Conservation (phyloP, 1,139 yeast species). For the Taphrina pruni region DNA sequence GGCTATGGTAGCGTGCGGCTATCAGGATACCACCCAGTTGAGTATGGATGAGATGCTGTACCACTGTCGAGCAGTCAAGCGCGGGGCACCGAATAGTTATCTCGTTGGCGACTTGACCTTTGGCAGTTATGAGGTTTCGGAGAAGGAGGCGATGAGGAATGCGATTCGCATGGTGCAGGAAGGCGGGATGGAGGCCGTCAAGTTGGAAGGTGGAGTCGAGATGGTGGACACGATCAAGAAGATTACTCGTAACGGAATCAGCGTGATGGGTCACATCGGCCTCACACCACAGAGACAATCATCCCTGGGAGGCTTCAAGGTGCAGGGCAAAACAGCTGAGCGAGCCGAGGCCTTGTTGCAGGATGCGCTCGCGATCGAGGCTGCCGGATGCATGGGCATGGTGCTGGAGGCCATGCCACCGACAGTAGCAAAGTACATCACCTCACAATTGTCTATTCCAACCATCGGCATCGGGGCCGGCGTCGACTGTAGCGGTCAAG, state of each 20-base stretch:
- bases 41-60: slow-evolving; percentile 64
- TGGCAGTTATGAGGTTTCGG: slow-evolving; percentile 76
- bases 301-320: slow-evolving; percentile 81
- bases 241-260: slow-evolving; percentile 73
- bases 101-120: slow-evolving; percentile 88
- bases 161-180: slow-evolving; percentile 67
- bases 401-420: slow-evolving; percentile 88
- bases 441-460: slow-evolving; percentile 67
- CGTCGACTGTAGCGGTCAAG: slow-evolving; percentile 81
- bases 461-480: slow-evolving; percentile 98
- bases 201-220: slow-evolving; percentile 82
- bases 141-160: slow-evolving; percentile 67
- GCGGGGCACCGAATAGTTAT: slow-evolving; percentile 68
- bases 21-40: slow-evolving; percentile 52
- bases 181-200: slow-evolving; percentile 73
- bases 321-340: slow-evolving; percentile 70
- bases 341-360: slow-evolving; percentile 62
- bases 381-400: slow-evolving; percentile 76
- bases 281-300: slow-evolving; percentile 87
- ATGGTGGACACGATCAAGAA: slow-evolving; percentile 59
- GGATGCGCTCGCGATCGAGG: slow-evolving; percentile 73
- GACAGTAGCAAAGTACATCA: slow-evolving; percentile 68
- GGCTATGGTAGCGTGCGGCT: slow-evolving; percentile 90
- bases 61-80: slow-evolving; percentile 73
- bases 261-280: slow-evolving; percentile 92